These are phyloP conservation scores for Trypanosoma vivax DNA, from an alignment of 208 protist species.

Conservation along the genomic window DNA sequence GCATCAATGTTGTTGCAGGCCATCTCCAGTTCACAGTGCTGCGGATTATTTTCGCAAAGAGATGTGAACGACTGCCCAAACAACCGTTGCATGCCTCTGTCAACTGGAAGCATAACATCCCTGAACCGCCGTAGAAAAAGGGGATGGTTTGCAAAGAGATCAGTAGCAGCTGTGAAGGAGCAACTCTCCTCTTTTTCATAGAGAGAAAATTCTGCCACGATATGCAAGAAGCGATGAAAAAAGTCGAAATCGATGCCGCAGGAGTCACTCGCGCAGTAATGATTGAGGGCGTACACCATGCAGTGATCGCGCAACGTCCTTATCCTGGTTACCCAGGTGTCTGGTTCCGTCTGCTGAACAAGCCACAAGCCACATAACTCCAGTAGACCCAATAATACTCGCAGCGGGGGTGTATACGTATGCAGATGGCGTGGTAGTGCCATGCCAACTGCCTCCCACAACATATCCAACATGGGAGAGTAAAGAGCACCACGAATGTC, in stretches of 20 bases:
- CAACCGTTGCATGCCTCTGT: neutral
- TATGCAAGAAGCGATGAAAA: slow-evolving; percentile 6
- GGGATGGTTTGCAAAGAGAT: slow-evolving; percentile 2
- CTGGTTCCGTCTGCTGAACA: no score
- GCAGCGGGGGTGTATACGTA: neutral
- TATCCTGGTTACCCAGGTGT: no score
- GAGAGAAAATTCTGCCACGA: slow-evolving; percentile 8
- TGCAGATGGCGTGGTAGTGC: slow-evolving; percentile 6
- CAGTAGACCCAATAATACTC: neutral
- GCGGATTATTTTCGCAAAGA: neutral
- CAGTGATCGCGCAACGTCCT: neutral
- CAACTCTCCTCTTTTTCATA: no score
- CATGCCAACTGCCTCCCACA: slow-evolving; percentile 6
- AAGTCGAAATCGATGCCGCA: no score
- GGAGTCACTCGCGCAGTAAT: no score
- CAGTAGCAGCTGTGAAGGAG: neutral
- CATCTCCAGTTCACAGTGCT: neutral
- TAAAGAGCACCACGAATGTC: neutral
- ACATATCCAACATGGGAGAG: neutral
- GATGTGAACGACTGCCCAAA: no score
- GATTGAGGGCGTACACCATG: no score
- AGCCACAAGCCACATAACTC: neutral
- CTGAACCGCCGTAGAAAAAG: neutral
- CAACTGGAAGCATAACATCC: slow-evolving; percentile 1
- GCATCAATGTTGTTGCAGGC: neutral